Evolutionary conservation across 352 stramenopile species (phyloP).

Genomic region (Pythium plurisporium): DNA sequence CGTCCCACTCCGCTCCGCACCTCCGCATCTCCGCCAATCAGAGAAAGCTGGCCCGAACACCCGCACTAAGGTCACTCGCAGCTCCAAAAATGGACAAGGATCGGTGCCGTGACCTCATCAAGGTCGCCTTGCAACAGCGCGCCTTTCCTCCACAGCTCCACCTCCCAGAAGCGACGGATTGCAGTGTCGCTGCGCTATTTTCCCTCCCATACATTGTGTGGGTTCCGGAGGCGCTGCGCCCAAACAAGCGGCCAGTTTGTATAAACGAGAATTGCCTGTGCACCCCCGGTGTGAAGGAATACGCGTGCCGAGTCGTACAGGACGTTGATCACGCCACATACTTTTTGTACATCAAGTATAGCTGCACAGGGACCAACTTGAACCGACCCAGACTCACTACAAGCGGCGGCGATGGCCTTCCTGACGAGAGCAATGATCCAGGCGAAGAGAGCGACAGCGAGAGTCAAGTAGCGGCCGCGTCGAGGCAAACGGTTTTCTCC

Average conservation of each 20-base stretch:
- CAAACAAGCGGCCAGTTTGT: background rate
- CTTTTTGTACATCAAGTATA: background rate
- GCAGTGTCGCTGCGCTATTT: background rate
- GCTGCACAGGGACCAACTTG: too few relatives aligned
- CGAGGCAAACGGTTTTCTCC: background rate
- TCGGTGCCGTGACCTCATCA: background rate
- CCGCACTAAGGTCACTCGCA: background rate
- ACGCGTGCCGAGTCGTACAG: background rate
- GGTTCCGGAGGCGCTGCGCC: background rate
- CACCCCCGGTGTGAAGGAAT: background rate
- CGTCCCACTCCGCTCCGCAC: background rate
- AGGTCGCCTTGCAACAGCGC: background rate
- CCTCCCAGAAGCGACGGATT: background rate
- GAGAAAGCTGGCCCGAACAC: background rate
- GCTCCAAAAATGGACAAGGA: background rate
- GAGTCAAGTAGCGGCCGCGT: too few relatives aligned
- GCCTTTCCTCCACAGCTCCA: background rate
- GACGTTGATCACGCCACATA: background rate
- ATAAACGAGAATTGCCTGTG: background rate
- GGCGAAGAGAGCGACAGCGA: too few relatives aligned
- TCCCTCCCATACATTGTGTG: background rate
- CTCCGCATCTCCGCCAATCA: background rate
- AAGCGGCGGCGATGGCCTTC: too few relatives aligned
- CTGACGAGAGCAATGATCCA: too few relatives aligned
- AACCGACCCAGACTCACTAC: too few relatives aligned